These are phyloP conservation scores for Garcia nutans DNA, from an alignment of 345 rosid genomes.

Conservation along the genomic window DNA sequence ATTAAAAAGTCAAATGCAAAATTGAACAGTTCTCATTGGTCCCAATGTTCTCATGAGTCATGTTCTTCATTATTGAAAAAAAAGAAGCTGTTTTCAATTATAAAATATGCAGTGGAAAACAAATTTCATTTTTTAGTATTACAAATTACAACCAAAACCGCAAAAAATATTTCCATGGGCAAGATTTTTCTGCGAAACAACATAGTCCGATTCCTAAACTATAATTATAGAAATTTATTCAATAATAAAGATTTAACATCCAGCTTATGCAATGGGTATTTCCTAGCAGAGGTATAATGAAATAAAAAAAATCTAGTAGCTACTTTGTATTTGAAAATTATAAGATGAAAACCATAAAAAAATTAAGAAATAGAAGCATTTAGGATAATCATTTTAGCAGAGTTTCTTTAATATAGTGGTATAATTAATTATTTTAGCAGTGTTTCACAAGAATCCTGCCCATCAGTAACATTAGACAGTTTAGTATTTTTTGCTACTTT, in stretches of 20 bases:
- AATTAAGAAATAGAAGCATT: neutral
- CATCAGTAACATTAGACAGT: neutral
- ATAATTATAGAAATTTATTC: neutral
- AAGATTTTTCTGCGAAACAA: neutral
- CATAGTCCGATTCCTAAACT: neutral
- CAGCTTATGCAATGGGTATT: neutral
- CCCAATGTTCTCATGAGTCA: neutral
- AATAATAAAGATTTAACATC: neutral
- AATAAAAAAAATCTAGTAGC: neutral
- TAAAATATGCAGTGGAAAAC: neutral
- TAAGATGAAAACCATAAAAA: neutral
- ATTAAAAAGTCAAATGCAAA: neutral
- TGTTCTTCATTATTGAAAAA: neutral
- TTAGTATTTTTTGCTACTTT: too few species aligned
- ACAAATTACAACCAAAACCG: neutral
- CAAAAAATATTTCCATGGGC: neutral
- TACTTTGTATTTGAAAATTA: neutral
- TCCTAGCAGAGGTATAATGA: neutral
- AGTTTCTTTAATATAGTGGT: neutral
- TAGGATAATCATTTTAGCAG: neutral
- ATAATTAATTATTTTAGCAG: neutral
- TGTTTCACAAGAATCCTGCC: neutral
- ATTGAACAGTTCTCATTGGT: neutral
- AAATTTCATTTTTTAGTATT: neutral
- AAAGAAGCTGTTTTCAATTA: neutral